phyloP scores from a whole-genome alignment of 2,329 filamentous ascomycete genomes.

The Fusarium algeriense region DNA sequence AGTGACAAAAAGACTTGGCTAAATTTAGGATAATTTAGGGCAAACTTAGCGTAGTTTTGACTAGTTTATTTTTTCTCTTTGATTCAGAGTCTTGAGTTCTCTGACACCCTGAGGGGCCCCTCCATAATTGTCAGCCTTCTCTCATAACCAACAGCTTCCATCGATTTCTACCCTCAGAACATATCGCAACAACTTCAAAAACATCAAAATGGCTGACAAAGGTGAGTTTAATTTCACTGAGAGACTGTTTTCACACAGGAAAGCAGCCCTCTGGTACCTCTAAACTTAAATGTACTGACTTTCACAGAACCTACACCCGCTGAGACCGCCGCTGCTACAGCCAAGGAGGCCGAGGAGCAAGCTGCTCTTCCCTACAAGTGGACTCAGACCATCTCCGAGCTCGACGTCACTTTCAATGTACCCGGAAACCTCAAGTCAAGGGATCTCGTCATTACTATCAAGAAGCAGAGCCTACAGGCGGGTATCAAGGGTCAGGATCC shows the following conservation, averaged over 20 bases:
- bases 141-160: constrained; percentile 40
- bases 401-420: constrained; percentile 83
- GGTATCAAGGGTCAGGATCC: constrained; percentile 90
- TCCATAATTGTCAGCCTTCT: constrained; percentile 50
- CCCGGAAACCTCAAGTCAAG: constrained; percentile 85
- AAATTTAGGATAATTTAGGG: too few relatives aligned
- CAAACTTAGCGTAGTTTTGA: too few relatives aligned
- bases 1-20: too few relatives aligned
- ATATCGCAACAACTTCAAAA: constrained; percentile 12
- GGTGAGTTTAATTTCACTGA: background rate
- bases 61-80: too few relatives aligned
- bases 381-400: constrained; percentile 90
- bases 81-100: too few relatives aligned
- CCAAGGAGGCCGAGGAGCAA: constrained; percentile 88
- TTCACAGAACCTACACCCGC: constrained; percentile 65
- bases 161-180: constrained; percentile 26
- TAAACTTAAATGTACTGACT: background rate
- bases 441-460: constrained; percentile 86
- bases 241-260: constrained; percentile 42
- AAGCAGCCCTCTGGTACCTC: accelerated
- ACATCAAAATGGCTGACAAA: constrained; percentile 57
- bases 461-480: constrained; percentile 81
- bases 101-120: constrained; percentile 23
- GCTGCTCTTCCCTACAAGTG: constrained; percentile 95
- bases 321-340: constrained; percentile 69